phyloP scores from a whole-genome alignment of 768 basidiomycete species.

The Hortiboletus campestris region DNA sequence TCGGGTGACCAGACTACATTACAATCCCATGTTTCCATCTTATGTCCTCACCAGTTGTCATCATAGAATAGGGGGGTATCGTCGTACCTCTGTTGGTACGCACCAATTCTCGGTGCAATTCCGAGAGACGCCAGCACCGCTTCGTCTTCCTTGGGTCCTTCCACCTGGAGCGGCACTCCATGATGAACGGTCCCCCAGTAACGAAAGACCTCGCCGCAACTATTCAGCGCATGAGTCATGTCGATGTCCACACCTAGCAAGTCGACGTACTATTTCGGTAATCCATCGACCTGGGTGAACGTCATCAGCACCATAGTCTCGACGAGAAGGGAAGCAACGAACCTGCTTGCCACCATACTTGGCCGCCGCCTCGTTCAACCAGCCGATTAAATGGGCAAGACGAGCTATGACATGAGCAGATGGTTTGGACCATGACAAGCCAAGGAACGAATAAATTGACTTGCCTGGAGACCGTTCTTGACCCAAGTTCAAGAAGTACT shows the following conservation, averaged over 20 bases:
- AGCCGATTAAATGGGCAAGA: not conserved
- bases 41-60: not conserved
- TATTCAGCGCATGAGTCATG: not conserved
- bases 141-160: not conserved
- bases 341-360: slow-evolving; percentile 15
- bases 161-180: not conserved
- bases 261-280: not conserved
- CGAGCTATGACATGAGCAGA: not conserved
- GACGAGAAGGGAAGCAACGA: not conserved
- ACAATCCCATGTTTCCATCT: no score
- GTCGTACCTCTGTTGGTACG: not conserved
- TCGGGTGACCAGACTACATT: no score
- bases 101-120: no score
- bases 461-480: not conserved
- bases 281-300: not conserved
- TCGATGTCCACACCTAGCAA: not conserved
- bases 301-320: not conserved
- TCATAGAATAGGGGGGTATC: not conserved
- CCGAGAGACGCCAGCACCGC: not conserved
- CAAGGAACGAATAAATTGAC: not conserved
- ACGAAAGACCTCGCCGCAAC: not conserved
- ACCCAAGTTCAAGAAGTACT: no score
- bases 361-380: slow-evolving; percentile 10
- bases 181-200: not conserved
- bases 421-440: not conserved